phyloP scores from a whole-genome alignment of 75 land plant species.

The Larix kaempferi region DNA sequence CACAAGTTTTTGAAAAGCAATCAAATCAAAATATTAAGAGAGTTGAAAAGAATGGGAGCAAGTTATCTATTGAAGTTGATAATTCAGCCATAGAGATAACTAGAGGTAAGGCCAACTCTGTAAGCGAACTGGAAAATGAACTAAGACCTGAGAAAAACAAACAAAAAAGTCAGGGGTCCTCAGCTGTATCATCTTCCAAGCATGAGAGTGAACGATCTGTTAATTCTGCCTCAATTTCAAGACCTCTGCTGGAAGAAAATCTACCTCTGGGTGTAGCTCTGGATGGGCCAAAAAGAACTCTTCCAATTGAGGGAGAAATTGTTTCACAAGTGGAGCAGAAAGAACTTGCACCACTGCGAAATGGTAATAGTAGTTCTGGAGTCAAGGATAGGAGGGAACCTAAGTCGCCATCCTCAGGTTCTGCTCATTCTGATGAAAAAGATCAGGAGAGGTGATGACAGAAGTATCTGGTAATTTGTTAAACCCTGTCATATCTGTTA shows the following conservation, averaged over 20 bases:
- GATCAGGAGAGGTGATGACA: too few relatives aligned
- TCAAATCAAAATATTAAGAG: background rate
- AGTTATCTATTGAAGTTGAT: background rate
- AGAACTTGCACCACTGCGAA: conserved; percentile 28
- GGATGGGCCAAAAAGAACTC: conserved; percentile 85
- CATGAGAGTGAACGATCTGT: conserved; percentile 12
- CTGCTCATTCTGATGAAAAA: too few relatives aligned
- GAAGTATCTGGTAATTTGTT: too few relatives aligned
- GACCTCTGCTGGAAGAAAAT: conserved; percentile 65
- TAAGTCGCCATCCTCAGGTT: too few relatives aligned
- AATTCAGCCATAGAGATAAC: background rate
- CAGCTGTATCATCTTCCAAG: conserved; percentile 12
- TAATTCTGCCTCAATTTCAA: conserved; percentile 11
- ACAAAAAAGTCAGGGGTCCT: background rate
- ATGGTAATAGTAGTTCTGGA: conserved; percentile 20
- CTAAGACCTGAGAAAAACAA: conserved; percentile 1
- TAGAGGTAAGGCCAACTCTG: background rate
- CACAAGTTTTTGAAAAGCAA: background rate
- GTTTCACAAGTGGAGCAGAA: conserved; percentile 19
- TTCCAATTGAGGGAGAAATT: conserved; percentile 74
- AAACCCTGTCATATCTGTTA: too few relatives aligned
- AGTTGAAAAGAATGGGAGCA: background rate
- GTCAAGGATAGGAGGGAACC: background rate
- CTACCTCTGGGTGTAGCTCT: conserved; percentile 90
- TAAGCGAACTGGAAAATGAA: background rate